Evolutionary conservation across 2,329 filamentous ascomycete genomes (phyloP).

Genomic region (Mariannaea elegans): DNA sequence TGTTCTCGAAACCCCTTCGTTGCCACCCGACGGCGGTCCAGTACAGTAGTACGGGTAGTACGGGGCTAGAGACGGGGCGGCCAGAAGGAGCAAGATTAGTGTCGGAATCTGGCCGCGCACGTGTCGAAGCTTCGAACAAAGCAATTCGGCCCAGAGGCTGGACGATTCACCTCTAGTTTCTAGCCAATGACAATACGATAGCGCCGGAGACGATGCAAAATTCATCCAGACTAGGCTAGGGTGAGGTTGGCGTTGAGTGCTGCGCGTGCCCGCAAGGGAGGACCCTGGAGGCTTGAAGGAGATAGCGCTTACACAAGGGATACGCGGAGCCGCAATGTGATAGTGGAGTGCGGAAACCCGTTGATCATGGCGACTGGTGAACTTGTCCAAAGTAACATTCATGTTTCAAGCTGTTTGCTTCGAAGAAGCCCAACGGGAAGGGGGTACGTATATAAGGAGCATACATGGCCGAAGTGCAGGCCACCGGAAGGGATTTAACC

Average conservation of each 20-base stretch:
- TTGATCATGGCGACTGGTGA: not conserved
- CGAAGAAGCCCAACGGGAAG: too few species aligned
- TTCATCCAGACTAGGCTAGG: not conserved
- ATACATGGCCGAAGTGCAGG: too few species aligned
- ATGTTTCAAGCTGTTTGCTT: not conserved
- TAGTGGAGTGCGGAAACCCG: not conserved
- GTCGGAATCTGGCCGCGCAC: slow-evolving; percentile 2
- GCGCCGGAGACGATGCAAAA: not conserved
- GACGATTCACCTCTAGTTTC: not conserved
- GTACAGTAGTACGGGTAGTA: not conserved
- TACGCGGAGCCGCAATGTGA: slow-evolving; percentile 8
- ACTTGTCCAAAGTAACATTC: not conserved
- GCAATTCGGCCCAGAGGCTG: not conserved
- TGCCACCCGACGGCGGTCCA: too few species aligned
- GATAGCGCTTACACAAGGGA: slow-evolving; percentile 85
- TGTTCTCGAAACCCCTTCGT: too few species aligned
- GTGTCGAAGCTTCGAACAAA: not conserved
- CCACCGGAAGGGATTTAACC: too few species aligned
- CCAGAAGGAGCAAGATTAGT: not conserved
- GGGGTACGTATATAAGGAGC: too few species aligned
- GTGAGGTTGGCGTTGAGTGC: not conserved
- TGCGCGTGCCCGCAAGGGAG: not conserved
- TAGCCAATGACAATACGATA: not conserved
- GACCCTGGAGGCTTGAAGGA: slow-evolving; percentile 43
- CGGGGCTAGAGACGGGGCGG: not conserved